Conservation (phyloP, 176 grass and related monocot genomes). For the Oryza punctata region DNA sequence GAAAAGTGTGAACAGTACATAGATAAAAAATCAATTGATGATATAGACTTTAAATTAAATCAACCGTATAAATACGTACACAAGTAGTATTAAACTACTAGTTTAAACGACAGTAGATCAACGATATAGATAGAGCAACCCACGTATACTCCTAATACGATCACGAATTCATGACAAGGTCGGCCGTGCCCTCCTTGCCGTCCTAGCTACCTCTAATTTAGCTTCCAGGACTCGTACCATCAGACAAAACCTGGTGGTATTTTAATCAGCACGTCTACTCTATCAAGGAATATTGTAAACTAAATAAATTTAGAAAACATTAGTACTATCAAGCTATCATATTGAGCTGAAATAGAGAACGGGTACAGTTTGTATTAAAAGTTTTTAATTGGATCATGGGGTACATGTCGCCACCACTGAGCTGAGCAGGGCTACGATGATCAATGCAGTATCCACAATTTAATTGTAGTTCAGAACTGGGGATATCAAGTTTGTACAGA, state of each 20-base stretch:
- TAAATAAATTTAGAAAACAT: neutral
- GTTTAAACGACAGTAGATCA: too few species aligned
- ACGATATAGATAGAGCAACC: neutral
- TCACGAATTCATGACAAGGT: neutral
- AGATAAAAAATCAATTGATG: too few species aligned
- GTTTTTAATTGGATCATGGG: neutral
- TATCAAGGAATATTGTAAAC: neutral
- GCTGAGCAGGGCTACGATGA: neutral
- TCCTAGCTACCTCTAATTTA: neutral
- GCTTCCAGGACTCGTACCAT: neutral
- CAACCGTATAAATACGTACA: too few species aligned
- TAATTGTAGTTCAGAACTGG: neutral
- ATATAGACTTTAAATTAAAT: too few species aligned
- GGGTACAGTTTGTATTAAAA: neutral
- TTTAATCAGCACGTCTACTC: neutral
- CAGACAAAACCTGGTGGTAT: neutral
- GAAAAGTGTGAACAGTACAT: too few species aligned
- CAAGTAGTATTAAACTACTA: too few species aligned
- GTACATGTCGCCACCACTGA: neutral
- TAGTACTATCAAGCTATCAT: neutral
- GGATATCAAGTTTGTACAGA: neutral
- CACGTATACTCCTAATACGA: neutral
- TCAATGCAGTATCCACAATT: neutral
- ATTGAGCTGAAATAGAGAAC: neutral
- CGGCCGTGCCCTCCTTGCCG: neutral